These are phyloP conservation scores for Aspergillus panamensis DNA, from an alignment of 495 filamentous ascomycete genomes.

Conservation along the genomic window DNA sequence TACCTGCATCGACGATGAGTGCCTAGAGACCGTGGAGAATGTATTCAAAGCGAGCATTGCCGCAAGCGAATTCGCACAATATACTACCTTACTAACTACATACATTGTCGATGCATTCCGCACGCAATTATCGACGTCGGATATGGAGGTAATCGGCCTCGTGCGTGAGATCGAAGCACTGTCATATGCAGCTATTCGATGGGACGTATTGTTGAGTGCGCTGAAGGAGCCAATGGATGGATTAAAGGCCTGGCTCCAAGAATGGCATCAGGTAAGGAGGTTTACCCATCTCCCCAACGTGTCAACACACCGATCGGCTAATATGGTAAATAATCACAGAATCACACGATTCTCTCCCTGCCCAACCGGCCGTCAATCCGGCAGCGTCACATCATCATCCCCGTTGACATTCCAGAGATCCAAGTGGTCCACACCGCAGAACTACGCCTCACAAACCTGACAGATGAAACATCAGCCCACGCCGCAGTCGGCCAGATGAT, in stretches of 20 bases:
- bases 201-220: slow-evolving; percentile 41
- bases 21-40: slow-evolving; percentile 41
- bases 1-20: slow-evolving; percentile 67
- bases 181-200: slow-evolving; percentile 37
- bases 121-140: slow-evolving; percentile 49
- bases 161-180: slow-evolving; percentile 43
- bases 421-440: slow-evolving; percentile 81
- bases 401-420: slow-evolving; percentile 81
- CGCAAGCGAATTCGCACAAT: slow-evolving; percentile 39
- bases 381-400: slow-evolving; percentile 46
- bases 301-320: neutral
- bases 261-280: slow-evolving; percentile 47
- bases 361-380: slow-evolving; percentile 33
- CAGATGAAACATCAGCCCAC: slow-evolving; percentile 33
- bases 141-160: slow-evolving; percentile 52
- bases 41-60: slow-evolving; percentile 42
- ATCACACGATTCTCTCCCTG: slow-evolving; percentile 35
- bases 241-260: slow-evolving; percentile 40
- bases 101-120: slow-evolving; percentile 53
- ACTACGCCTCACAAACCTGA: slow-evolving; percentile 51
- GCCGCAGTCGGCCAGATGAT: slow-evolving; percentile 66
- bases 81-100: slow-evolving; percentile 47
- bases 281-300: neutral
- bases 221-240: slow-evolving; percentile 37
- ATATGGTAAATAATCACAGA: slow-evolving; percentile 23